A percentile compares a stretch with the other conserved stretches of the same genome.
Conservation (phyloP, 805 yeast genomes). For the Metschnikowia colocasiae region DNA sequence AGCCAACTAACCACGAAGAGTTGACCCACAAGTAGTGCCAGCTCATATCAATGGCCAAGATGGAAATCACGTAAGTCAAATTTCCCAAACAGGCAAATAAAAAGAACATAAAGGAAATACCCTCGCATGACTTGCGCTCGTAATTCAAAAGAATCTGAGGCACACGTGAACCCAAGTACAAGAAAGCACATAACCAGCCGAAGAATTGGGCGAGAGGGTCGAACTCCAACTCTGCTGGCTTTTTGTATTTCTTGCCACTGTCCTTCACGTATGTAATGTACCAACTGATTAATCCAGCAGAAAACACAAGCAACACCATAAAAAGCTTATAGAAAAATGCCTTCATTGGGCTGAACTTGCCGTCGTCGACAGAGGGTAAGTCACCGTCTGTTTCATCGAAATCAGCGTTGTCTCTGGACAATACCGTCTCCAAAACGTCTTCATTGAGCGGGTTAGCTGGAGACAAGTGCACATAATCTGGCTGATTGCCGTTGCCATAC, state of each 20-base stretch:
- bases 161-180: slow-evolving; percentile 81
- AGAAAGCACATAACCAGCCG: slow-evolving; percentile 75
- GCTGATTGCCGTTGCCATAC: slow-evolving; percentile 61
- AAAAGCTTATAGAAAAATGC: slow-evolving; percentile 33
- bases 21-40: slow-evolving; percentile 71
- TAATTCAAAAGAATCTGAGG: slow-evolving; percentile 89
- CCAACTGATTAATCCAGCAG: slow-evolving; percentile 89
- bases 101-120: slow-evolving; percentile 89
- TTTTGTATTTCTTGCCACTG: slow-evolving; percentile 29
- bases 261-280: slow-evolving; percentile 56
- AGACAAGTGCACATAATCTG: slow-evolving; percentile 75
- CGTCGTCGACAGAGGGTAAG: slow-evolving; percentile 24
- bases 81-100: slow-evolving; percentile 94
- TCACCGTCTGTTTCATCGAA: slow-evolving; percentile 17
- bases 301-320: slow-evolving; percentile 62
- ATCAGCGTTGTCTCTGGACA: slow-evolving; percentile 37
- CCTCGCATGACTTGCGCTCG: slow-evolving; percentile 88
- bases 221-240: slow-evolving; percentile 47
- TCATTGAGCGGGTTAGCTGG: slow-evolving; percentile 85
- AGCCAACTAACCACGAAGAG: slow-evolving; percentile 90
- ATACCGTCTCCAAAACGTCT: slow-evolving; percentile 59
- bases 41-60: slow-evolving; percentile 70
- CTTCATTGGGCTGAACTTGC: slow-evolving; percentile 20
- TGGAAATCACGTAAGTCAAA: slow-evolving; percentile 83
- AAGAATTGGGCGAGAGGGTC: slow-evolving; percentile 81